Percentiles rank a stretch among this genome's conserved stretches.
phyloP scores from a whole-genome alignment of 2,329 filamentous ascomycete genomes.

The Blastomyces gilchristii region DNA sequence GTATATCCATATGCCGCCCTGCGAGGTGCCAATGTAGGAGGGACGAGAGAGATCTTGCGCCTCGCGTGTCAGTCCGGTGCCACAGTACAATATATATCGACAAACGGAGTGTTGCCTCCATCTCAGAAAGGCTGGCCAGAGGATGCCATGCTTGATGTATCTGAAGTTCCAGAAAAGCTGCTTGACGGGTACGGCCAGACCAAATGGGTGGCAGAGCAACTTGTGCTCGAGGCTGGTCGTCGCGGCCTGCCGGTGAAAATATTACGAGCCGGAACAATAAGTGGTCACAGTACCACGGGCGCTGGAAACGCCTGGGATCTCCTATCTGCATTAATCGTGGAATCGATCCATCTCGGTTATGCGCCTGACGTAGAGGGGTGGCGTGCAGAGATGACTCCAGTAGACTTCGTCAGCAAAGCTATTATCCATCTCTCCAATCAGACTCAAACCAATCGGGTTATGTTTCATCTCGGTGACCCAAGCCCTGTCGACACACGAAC shows the following conservation, averaged over 20 bases:
- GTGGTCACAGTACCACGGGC: constrained; percentile 63
- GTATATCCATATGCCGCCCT: constrained; percentile 73
- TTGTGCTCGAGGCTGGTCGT: constrained; percentile 57
- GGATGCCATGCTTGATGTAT: constrained; percentile 54
- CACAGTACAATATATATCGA: constrained; percentile 68
- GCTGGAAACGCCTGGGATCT: constrained; percentile 71
- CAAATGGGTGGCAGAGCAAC: constrained; percentile 71
- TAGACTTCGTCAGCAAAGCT: constrained; percentile 67
- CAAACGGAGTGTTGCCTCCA: constrained; percentile 66
- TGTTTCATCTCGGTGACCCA: constrained; percentile 68
- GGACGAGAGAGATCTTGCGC: constrained; percentile 64
- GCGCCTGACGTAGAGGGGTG: constrained; percentile 62
- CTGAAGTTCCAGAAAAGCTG: constrained; percentile 58
- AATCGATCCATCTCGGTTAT: constrained; percentile 62
- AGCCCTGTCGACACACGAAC: constrained; percentile 55
- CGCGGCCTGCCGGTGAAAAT: constrained; percentile 62
- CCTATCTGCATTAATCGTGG: constrained; percentile 63
- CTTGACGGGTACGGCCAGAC: constrained; percentile 68
- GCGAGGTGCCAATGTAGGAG: constrained; percentile 63
- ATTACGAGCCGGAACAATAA: constrained; percentile 65
- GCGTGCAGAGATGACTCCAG: constrained; percentile 75
- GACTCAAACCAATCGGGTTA: constrained; percentile 45
- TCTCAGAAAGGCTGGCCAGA: constrained; percentile 62
- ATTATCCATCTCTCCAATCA: constrained; percentile 61
- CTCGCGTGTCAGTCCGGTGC: constrained; percentile 57